Percentiles rank a stretch among this genome's conserved stretches.
Conservation (phyloP, 768 basidiomycete species). For the Floccularia luteovirens region DNA sequence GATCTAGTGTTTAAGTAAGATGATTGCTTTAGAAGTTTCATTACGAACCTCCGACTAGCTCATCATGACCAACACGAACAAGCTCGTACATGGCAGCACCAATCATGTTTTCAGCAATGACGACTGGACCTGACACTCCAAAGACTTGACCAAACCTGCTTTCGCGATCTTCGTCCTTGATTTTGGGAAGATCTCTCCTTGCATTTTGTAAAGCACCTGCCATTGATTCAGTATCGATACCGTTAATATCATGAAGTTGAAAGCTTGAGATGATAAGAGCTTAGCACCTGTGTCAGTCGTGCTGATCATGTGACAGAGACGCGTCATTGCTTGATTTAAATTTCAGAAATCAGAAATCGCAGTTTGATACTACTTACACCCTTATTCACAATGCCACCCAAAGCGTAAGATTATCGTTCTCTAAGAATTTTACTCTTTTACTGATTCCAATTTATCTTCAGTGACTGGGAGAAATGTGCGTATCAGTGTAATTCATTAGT, state of each 20-base stretch:
- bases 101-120: slow-evolving; percentile 93
- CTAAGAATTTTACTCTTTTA: background rate
- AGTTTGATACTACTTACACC: slow-evolving; percentile 5
- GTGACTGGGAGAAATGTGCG: slow-evolving; percentile 98
- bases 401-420: slow-evolving; percentile 61
- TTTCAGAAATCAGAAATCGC: no score
- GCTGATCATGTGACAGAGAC: slow-evolving; percentile 19
- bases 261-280: no score
- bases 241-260: background rate
- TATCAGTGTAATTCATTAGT: slow-evolving; percentile 4
- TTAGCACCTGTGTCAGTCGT: background rate
- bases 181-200: slow-evolving; percentile 79
- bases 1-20: slow-evolving; percentile 6
- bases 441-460: slow-evolving; percentile 18
- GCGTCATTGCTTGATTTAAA: no score
- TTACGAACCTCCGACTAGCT: slow-evolving; percentile 85
- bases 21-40: background rate
- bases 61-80: slow-evolving; percentile 96
- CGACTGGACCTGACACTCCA: slow-evolving; percentile 97
- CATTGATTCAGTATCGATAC: slow-evolving; percentile 38
- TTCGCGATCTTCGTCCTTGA: slow-evolving; percentile 87
- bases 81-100: slow-evolving; percentile 98
- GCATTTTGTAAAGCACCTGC: slow-evolving; percentile 92
- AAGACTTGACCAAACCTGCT: slow-evolving; percentile 82
- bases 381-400: slow-evolving; percentile 71